A percentile compares a stretch with the other conserved stretches of the same genome.
These are phyloP conservation scores for Alternaria tenuissima DNA, from an alignment of 2,329 filamentous ascomycete genomes.

Conservation along the genomic window DNA sequence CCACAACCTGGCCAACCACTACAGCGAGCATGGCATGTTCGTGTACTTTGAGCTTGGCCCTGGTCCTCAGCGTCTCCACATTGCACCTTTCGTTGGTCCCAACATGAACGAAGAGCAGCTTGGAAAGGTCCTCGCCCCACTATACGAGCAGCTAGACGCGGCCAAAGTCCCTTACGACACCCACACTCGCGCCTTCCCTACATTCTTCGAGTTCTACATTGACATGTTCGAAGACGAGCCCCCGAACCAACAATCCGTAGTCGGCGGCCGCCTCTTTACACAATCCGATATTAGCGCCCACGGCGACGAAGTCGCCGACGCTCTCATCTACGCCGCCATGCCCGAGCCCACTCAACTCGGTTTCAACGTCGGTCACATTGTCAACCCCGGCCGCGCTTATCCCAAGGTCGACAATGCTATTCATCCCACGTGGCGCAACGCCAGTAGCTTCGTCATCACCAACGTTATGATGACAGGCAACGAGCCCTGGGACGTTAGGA, in stretches of 20 bases:
- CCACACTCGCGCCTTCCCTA: conserved; percentile 41
- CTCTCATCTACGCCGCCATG: conserved; percentile 34
- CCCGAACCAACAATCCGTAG: conserved; percentile 39
- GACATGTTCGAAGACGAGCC: conserved; percentile 49
- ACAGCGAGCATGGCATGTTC: conserved; percentile 45
- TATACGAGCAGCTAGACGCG: conserved; percentile 40
- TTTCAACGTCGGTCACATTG: conserved; percentile 45
- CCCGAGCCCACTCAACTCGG: conserved; percentile 33
- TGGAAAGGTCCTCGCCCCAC: conserved; percentile 36
- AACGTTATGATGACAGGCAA: conserved; percentile 41
- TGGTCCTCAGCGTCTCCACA: conserved; percentile 39
- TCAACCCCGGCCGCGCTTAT: conserved; percentile 42
- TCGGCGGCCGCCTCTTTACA: conserved; percentile 47
- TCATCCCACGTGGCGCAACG: conserved; percentile 46
- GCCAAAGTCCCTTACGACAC: conserved; percentile 43
- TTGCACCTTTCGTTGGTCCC: conserved; percentile 46
- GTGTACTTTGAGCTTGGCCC: conserved; percentile 45
- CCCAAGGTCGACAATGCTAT: conserved; percentile 47
- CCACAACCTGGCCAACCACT: conserved; percentile 46
- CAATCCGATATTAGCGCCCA: conserved; percentile 37
- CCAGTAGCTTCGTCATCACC: conserved; percentile 47
- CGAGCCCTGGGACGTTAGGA: conserved; percentile 44
- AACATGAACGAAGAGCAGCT: conserved; percentile 42
- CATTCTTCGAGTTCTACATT: conserved; percentile 48
- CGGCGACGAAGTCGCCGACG: conserved; percentile 36